phyloP scores from a whole-genome alignment of 2,329 filamentous ascomycete genomes.

The Aspergillus proliferans region DNA sequence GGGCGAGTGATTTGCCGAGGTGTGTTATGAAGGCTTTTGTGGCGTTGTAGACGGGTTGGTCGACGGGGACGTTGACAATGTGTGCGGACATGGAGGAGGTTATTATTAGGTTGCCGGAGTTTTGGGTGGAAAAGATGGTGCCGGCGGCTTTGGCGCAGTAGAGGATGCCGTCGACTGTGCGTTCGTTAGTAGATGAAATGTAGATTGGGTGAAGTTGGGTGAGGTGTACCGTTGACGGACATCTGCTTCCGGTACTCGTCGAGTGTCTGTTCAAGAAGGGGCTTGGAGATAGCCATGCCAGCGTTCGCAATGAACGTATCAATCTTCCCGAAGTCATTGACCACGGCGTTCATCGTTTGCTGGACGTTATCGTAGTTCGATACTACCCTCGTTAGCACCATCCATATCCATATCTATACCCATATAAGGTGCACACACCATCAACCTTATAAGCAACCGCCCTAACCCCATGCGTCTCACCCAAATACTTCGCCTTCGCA shows the following conservation, averaged over 20 bases:
- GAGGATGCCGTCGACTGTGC: neutral
- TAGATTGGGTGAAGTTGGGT: constrained; percentile 1
- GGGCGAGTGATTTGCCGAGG: constrained; percentile 50
- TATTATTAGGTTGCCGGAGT: constrained; percentile 43
- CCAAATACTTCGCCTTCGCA: constrained; percentile 29
- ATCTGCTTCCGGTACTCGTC: constrained; percentile 49
- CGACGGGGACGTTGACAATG: constrained; percentile 48
- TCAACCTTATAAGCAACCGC: constrained; percentile 42
- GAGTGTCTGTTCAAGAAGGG: constrained; percentile 49
- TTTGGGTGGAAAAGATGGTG: constrained; percentile 41
- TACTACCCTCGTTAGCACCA: constrained; percentile 22
- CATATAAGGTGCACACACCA: constrained; percentile 9
- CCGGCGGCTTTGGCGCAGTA: constrained; percentile 38
- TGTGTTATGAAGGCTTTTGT: constrained; percentile 53
- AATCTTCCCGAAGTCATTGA: constrained; percentile 37
- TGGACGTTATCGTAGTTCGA: constrained; percentile 36
- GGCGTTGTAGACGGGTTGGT: constrained; percentile 53
- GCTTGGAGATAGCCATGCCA: constrained; percentile 50
- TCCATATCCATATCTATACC: neutral
- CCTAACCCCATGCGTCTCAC: constrained; percentile 30
- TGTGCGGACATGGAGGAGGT: constrained; percentile 47
- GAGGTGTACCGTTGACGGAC: constrained; percentile 46
- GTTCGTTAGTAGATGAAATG: neutral
- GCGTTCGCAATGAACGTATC: constrained; percentile 43
- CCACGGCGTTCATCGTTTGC: constrained; percentile 27